Percentiles rank a stretch among this genome's conserved stretches.
Evolutionary conservation across 306 rosid genomes (phyloP).

Genomic region (Sicyos baderoa): DNA sequence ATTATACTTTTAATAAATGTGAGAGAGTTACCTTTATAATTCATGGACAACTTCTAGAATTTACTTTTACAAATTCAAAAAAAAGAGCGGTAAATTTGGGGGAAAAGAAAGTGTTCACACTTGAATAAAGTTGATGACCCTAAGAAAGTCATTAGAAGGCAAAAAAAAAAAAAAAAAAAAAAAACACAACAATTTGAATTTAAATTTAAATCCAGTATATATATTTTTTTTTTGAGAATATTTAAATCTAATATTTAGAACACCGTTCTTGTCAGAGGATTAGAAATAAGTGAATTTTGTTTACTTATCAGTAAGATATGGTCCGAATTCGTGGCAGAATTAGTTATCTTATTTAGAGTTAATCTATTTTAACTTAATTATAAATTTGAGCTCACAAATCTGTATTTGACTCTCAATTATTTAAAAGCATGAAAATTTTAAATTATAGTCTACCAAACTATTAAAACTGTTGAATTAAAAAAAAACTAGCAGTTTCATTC

Average conservation of each 20-base stretch:
- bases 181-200: neutral
- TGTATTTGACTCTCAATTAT: no score
- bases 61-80: constrained; percentile 5
- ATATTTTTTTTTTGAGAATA: no score
- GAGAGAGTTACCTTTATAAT: neutral
- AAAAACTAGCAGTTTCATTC: no score
- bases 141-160: neutral
- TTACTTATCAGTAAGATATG: neutral
- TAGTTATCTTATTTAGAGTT: no score
- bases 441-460: no score
- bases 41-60: neutral
- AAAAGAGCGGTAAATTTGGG: constrained; percentile 4
- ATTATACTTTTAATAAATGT: no score
- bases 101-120: neutral
- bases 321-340: no score
- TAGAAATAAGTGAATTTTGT: neutral
- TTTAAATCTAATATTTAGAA: neutral
- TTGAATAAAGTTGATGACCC: neutral
- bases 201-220: neutral
- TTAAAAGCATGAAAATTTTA: no score
- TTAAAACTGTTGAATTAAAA: no score
- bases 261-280: neutral
- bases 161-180: neutral
- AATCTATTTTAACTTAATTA: no score
- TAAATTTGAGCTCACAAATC: no score